Conservation (phyloP, 805 yeast species). For the Zygosaccharomyces lentus region DNA sequence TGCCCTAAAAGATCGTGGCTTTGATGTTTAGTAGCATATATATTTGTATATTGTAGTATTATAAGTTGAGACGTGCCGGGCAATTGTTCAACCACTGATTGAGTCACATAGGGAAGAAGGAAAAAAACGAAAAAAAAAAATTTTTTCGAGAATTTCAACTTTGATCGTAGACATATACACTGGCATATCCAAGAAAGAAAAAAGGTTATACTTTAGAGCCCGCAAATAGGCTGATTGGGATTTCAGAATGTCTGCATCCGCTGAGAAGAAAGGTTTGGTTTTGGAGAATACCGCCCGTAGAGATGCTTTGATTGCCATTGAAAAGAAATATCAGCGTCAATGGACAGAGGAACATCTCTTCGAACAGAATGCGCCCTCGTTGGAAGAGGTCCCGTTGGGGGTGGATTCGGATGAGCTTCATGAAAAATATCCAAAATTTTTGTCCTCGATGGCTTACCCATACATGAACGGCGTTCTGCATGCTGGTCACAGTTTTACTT, state of each 20-base stretch:
- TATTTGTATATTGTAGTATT: not conserved
- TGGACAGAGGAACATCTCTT: slow-evolving; percentile 88
- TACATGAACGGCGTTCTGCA: slow-evolving; percentile 98
- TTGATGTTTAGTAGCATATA: slow-evolving; percentile 18
- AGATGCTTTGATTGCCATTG: slow-evolving; percentile 86
- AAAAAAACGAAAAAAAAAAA: not conserved
- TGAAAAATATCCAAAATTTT: slow-evolving; percentile 75
- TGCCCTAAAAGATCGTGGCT: slow-evolving; percentile 53
- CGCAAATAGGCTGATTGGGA: not conserved
- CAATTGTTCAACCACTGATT: not conserved
- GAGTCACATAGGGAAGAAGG: not conserved
- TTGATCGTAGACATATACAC: not conserved
- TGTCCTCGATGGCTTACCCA: slow-evolving; percentile 96
- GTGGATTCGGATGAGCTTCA: slow-evolving; percentile 66
- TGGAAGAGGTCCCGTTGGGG: slow-evolving; percentile 56
- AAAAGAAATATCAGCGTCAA: slow-evolving; percentile 75
- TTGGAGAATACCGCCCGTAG: slow-evolving; percentile 78
- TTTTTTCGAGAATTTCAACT: not conserved
- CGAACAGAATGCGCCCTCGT: slow-evolving; percentile 82
- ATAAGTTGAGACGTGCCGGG: not conserved
- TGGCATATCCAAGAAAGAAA: not conserved
- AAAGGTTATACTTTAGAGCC: not conserved
- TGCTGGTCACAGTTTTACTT: slow-evolving; percentile 95
- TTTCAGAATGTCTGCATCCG: slow-evolving; percentile 23
- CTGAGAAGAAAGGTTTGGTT: slow-evolving; percentile 35